Percentiles rank a stretch among this genome's conserved stretches.
Conservation (phyloP, 179 eudicot genomes). For the Camellia oleifera region DNA sequence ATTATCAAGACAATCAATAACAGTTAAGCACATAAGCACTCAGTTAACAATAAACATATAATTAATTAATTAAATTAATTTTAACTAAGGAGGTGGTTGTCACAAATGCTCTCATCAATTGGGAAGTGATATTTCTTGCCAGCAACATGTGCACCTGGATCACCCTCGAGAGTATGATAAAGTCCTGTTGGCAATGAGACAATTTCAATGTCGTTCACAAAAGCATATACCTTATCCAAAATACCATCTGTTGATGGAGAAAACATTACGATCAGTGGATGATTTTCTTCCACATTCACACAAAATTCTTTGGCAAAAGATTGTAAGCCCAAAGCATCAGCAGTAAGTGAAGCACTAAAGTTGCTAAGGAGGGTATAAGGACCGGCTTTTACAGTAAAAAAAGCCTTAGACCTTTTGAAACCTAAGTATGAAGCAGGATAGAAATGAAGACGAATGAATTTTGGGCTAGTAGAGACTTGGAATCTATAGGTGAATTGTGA, state of each 20-base stretch:
- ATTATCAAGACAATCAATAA: too few species aligned
- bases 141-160: slow-evolving; percentile 18
- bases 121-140: slow-evolving; percentile 18
- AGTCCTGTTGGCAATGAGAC: slow-evolving; percentile 30
- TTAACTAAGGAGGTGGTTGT: too few species aligned
- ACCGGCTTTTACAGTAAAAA: slow-evolving; percentile 27
- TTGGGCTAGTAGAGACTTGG: slow-evolving; percentile 27
- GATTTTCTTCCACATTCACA: slow-evolving; percentile 13
- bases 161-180: slow-evolving; percentile 18
- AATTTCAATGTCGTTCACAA: slow-evolving; percentile 32
- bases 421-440: slow-evolving; percentile 19
- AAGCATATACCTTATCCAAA: slow-evolving; percentile 20
- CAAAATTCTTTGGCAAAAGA: slow-evolving; percentile 19
- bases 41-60: too few species aligned
- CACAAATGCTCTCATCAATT: slow-evolving; percentile 13
- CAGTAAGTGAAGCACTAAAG: slow-evolving; percentile 18
- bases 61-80: too few species aligned
- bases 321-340: background rate
- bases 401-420: slow-evolving; percentile 18
- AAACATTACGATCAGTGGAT: slow-evolving; percentile 10
- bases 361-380: slow-evolving; percentile 28
- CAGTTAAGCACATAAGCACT: too few species aligned
- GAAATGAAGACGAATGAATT: slow-evolving; percentile 33
- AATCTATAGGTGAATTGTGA: slow-evolving; percentile 25
- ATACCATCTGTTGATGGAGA: slow-evolving; percentile 1